These are phyloP conservation scores for Pleomassaria siparia DNA, from an alignment of 2,329 filamentous ascomycete species.

Conservation along the genomic window DNA sequence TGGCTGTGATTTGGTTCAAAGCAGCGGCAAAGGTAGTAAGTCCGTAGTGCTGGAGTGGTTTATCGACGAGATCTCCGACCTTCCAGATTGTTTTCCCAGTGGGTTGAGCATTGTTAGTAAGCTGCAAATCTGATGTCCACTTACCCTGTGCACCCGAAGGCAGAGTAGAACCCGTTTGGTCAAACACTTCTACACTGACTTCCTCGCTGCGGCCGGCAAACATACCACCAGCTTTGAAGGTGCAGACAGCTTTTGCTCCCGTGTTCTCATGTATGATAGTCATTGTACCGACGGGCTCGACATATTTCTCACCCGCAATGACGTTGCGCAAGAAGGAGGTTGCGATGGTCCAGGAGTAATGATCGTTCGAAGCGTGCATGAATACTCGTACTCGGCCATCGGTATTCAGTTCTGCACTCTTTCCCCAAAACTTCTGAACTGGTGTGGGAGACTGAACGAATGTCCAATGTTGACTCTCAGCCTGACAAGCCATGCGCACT, in stretches of 20 bases:
- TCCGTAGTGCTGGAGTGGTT: constrained; percentile 79
- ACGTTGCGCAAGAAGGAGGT: constrained; percentile 94
- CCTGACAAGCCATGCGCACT: constrained; percentile 89
- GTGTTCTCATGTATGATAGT: constrained; percentile 80
- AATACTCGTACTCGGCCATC: constrained; percentile 82
- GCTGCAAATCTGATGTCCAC: constrained; percentile 76
- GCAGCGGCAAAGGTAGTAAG: constrained; percentile 82
- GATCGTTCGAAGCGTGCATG: constrained; percentile 74
- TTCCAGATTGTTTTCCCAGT: constrained; percentile 74
- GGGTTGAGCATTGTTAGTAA: constrained; percentile 63
- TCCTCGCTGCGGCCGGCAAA: constrained; percentile 95
- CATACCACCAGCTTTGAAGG: constrained; percentile 95
- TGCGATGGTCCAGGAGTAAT: constrained; percentile 84
- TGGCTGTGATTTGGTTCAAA: constrained; percentile 82
- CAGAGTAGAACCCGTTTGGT: constrained; percentile 64
- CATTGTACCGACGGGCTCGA: constrained; percentile 92
- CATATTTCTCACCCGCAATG: constrained; percentile 96
- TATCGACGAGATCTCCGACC: constrained; percentile 74
- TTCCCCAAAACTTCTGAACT: constrained; percentile 98
- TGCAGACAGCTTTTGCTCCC: constrained; percentile 79
- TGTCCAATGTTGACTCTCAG: constrained; percentile 82
- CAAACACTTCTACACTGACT: constrained; percentile 73
- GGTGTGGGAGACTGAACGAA: constrained; percentile 85
- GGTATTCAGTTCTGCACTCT: constrained; percentile 90
- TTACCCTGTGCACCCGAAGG: constrained; percentile 74